Percentiles rank a stretch among this genome's conserved stretches.
phyloP scores from a whole-genome alignment of 345 rosid genomes.

The Mangifera indica region DNA sequence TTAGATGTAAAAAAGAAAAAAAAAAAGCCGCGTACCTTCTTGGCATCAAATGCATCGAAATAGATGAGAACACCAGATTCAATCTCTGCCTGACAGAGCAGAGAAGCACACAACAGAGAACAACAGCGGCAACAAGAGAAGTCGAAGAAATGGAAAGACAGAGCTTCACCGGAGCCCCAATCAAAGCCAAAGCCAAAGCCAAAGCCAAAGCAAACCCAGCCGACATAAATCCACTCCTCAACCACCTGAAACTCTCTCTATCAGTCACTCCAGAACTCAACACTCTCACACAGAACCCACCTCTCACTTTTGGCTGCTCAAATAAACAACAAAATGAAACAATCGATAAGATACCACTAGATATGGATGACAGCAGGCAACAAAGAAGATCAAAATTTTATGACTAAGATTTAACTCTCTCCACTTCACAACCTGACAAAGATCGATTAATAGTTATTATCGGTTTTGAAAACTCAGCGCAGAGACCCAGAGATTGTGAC shows the following conservation, averaged over 20 bases:
- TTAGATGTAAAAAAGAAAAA: neutral
- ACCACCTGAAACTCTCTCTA: constrained; percentile 20
- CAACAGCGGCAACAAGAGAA: constrained; percentile 17
- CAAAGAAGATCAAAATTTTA: constrained; percentile 53
- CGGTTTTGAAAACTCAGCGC: no score
- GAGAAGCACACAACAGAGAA: constrained; percentile 41
- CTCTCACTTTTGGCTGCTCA: constrained; percentile 21
- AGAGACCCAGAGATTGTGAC: constrained; percentile 12
- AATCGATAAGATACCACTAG: constrained; percentile 20
- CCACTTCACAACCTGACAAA: constrained; percentile 31
- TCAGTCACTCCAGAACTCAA: neutral
- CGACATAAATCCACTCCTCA: constrained; percentile 75
- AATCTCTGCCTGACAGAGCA: constrained; percentile 49
- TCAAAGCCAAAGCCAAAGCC: constrained; percentile 68
- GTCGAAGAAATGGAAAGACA: constrained; percentile 30
- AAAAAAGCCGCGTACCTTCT: constrained; percentile 45
- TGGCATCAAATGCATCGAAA: constrained; percentile 81
- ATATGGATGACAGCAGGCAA: constrained; percentile 21
- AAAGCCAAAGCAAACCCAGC: constrained; percentile 67
- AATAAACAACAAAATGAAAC: constrained; percentile 21
- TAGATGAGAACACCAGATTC: constrained; percentile 41
- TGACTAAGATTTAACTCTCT: constrained; percentile 48
- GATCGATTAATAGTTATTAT: constrained; percentile 18
- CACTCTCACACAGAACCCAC: neutral
- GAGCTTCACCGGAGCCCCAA: constrained; percentile 68